Conservation (phyloP, 345 rosid species). For the Brassica juncea region DNA sequence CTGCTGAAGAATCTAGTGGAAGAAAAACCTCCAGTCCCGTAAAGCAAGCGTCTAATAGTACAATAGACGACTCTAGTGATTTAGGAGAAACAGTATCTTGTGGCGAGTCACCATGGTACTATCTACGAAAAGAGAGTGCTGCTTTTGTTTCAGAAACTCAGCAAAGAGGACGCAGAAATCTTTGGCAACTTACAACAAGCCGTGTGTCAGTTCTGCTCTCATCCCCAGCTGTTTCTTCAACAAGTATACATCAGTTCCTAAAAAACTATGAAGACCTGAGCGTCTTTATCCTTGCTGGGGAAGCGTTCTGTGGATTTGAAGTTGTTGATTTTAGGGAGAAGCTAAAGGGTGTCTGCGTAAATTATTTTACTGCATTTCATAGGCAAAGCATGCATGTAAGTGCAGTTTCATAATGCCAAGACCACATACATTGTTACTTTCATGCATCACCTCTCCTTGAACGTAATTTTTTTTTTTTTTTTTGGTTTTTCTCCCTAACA, state of each 20-base stretch:
- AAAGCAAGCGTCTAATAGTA: conserved; percentile 37
- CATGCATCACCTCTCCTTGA: conserved; percentile 21
- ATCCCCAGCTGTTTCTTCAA: conserved; percentile 73
- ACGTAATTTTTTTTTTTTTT: conserved; percentile 18
- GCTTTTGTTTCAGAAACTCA: conserved; percentile 83
- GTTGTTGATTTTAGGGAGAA: conserved; percentile 92
- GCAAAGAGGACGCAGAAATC: conserved; percentile 87
- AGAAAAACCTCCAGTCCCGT: conserved; percentile 37
- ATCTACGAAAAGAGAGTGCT: conserved; percentile 86
- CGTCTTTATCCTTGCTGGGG: conserved; percentile 90
- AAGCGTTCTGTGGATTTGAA: conserved; percentile 92
- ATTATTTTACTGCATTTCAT: conserved; percentile 80
- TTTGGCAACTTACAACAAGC: conserved; percentile 98
- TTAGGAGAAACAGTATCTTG: conserved; percentile 58
- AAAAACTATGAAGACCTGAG: conserved; percentile 87
- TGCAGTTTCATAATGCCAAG: conserved; percentile 27
- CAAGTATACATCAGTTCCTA: conserved; percentile 94
- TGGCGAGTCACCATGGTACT: conserved; percentile 91
- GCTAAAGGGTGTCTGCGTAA: conserved; percentile 85
- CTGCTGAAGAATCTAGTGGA: conserved; percentile 44
- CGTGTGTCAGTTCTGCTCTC: conserved; percentile 91
- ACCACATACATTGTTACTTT: conserved; percentile 28
- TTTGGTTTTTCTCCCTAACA: conserved; percentile 40
- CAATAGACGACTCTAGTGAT: conserved; percentile 50
- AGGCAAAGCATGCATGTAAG: conserved; percentile 89